Evolutionary conservation across 495 filamentous ascomycete species (phyloP), one percentile per base, ranked within the genome.

Genomic region (Aspergillus coremiiformis): DNA sequence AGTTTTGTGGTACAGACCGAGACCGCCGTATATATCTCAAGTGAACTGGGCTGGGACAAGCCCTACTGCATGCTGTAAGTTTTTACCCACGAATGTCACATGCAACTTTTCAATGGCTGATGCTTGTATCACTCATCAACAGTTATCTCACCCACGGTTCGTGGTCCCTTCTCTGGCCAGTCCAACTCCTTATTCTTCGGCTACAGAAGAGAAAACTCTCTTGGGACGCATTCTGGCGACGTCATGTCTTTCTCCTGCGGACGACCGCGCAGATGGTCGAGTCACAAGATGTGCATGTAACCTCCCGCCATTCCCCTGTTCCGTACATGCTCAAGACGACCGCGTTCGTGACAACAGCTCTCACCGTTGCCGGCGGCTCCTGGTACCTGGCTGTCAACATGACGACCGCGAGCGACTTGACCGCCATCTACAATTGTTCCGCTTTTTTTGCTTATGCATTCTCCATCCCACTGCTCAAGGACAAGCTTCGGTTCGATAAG

Each of bases 391-490:
- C 93, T 4, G 92, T 98, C 33, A 86, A 87, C 65, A 73, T 95
- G 78, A 98, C 93, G 0, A 93, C 87, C 11, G 84, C 93, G 21
- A 86, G 84, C 57, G 93, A 98, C 61, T 72, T 98, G 49, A 98
- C 93, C 0, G 93, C 93, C 21, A 98, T 98, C 63, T 98, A 97
- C 78, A 98, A 98, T 67, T 98, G 93, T 76, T 95, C 88, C 44
- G 91, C 93, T 43, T 98, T 98, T 70, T 98, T 96, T 67, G 93
- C 93, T 26, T 98, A 98, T 64, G 92, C 84, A 9, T 98, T 98
- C 62, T 89, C 86, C 41, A 88, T 98, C 20, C 90, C 89, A 0
- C 64, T 98, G 11, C 74, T 98, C 0, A 84, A 89, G 23, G 93
- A 98, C 66, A 85, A 84, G 61, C 61, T 94, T 10, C 82, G 86